Evolutionary conservation across 257 asterid genomes (phyloP), one percentile per base, ranked within the genome.

Genomic region (Solanum etuberosum): DNA sequence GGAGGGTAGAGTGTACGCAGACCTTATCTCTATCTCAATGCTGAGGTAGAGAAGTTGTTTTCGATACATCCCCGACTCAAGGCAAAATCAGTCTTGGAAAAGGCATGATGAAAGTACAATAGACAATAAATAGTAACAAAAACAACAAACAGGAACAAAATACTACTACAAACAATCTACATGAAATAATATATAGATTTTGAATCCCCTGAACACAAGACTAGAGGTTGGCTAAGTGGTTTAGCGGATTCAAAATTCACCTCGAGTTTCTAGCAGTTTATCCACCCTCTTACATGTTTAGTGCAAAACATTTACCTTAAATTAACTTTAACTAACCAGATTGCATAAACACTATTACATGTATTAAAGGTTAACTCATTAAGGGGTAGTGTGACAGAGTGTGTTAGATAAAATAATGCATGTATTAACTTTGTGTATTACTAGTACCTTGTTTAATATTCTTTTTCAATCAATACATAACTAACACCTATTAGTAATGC

Each of bases 1-100:
- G 0, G 61, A 51, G 23, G 61, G 4, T 51, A 51, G 61, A 51
- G 61, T 18, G n/a, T 51, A 18, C n/a, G 0, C 23, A 51, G 0
- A 51, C 61, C 4, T 51, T 51, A 51, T 16, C 9, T 51, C 61
- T 0, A 51, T 0, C 61, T 51, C n/a, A 51, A 7, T 51, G n/a
- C 23, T 51, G 23, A 51, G 61, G 61, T 51, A 51, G 61, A 51
- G 61, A 51, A 4, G 4, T 0, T 16, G 61, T 18, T 18, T 51
- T 18, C 1, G 9, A 51, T 51, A 51, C 61, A 51, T 18, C 61
- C 7, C 23, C 61, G n/a, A 51, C 61, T 51, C 61, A 51, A 51
- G 9, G 61, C 23, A 51, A 16, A 51, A 51, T 18, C 61, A 51
- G n/a, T 51, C 61, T 51, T 6, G n/a, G 23, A 51, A 51, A 18